Percentiles rank a stretch among this genome's conserved stretches.
Evolutionary conservation across 176 grass and related monocot species (phyloP).

Genomic region (Avena atlantica): DNA sequence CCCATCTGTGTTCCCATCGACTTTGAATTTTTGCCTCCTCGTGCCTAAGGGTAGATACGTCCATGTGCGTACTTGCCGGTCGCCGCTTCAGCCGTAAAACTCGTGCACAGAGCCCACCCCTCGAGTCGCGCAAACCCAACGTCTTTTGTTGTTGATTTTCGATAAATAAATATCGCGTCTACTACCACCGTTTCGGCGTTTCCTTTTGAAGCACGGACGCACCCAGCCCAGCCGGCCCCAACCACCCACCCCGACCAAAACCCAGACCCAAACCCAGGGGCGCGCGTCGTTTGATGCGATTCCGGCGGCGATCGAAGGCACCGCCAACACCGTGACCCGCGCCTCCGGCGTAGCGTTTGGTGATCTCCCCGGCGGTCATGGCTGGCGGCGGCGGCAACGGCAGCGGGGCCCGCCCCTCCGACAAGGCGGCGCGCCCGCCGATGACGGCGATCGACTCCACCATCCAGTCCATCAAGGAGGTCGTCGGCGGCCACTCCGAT

Average conservation of each 20-base stretch:
- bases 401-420: constrained; percentile 36
- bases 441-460: constrained; percentile 53
- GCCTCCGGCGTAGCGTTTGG: constrained; percentile 45
- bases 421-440: constrained; percentile 35
- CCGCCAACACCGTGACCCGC: constrained; percentile 32
- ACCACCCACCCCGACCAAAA: constrained; percentile 42
- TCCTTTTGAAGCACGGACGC: constrained; percentile 39
- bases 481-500: constrained; percentile 87
- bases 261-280: constrained; percentile 55
- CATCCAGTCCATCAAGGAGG: constrained; percentile 90
- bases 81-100: constrained; percentile 38
- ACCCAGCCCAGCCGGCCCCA: constrained; percentile 29
- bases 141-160: constrained; percentile 1
- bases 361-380: constrained; percentile 53
- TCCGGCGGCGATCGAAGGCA: constrained; percentile 61
- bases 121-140: constrained; percentile 6
- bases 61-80: neutral
- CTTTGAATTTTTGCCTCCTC: neutral
- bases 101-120: constrained; percentile 43
- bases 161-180: neutral
- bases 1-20: too few species aligned
- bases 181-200: neutral
- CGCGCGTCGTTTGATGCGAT: constrained; percentile 67
- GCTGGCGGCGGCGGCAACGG: constrained; percentile 27
- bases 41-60: neutral